Conservation (phyloP, 306 rosid species). For the Mimosa pudica region DNA sequence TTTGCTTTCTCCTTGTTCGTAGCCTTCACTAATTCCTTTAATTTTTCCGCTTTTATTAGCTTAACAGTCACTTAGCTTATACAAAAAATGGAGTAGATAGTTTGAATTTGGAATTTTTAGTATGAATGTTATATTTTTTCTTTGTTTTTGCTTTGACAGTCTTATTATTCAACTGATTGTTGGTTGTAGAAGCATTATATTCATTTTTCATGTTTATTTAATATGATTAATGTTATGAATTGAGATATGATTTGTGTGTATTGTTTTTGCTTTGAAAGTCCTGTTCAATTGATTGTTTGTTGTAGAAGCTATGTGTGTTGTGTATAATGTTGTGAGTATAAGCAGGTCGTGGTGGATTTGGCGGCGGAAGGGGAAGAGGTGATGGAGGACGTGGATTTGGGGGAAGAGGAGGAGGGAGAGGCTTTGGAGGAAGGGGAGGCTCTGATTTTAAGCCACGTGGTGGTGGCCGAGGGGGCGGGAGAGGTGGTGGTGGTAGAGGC, state of each 20-base stretch:
- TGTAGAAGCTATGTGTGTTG: background rate
- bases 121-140: background rate
- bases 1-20: background rate
- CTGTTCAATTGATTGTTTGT: background rate
- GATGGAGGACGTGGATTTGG: conserved; percentile 27
- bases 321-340: conserved; percentile 5
- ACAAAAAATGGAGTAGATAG: background rate
- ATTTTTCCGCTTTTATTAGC: background rate
- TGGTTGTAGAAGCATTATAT: no score
- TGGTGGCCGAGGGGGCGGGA: background rate
- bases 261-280: background rate
- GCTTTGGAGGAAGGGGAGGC: conserved; percentile 41
- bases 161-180: no score
- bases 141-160: no score
- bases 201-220: no score
- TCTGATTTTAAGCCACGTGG: conserved; percentile 1
- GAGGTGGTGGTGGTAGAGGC: background rate
- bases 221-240: no score
- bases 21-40: background rate
- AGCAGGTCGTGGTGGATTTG: conserved; percentile 46
- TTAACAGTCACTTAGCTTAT: background rate
- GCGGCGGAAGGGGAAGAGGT: conserved; percentile 42
- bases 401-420: conserved; percentile 42
- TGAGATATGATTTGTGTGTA: background rate
- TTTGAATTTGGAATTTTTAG: background rate